Conservation (phyloP, 257 asterid genomes). For the Capsicum rhomboideum region DNA sequence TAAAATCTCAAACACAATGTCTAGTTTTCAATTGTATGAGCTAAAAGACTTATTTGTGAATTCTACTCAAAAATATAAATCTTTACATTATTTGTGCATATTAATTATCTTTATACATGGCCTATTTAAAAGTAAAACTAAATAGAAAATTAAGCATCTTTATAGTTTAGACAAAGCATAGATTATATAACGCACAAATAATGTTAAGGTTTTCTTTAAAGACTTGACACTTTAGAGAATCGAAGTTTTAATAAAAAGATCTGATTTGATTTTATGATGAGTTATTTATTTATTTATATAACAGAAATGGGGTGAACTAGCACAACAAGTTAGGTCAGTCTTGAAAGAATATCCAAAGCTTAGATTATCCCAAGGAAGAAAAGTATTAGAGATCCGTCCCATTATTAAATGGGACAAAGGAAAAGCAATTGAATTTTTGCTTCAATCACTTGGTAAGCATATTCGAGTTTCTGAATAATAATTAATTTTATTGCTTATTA, state of each 20-base stretch:
- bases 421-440: slow-evolving; percentile 80
- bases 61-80: neutral
- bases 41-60: neutral
- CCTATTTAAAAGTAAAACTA: neutral
- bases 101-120: neutral
- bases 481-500: neutral
- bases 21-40: neutral
- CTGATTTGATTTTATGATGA: neutral
- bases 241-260: neutral
- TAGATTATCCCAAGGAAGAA: slow-evolving; percentile 68
- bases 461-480: neutral
- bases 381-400: slow-evolving; percentile 94
- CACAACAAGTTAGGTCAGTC: slow-evolving; percentile 56
- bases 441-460: slow-evolving; percentile 79
- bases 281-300: neutral
- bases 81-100: neutral
- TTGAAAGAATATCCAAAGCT: slow-evolving; percentile 76
- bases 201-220: neutral
- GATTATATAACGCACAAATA: neutral
- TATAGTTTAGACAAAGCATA: neutral
- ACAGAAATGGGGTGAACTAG: slow-evolving; percentile 84
- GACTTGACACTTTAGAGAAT: neutral
- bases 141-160: neutral
- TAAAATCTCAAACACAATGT: neutral
- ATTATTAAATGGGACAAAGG: slow-evolving; percentile 97